Evolutionary conservation across 192 early-diverging fungal species (phyloP).

Genomic region (Mortierella hygrophila): DNA sequence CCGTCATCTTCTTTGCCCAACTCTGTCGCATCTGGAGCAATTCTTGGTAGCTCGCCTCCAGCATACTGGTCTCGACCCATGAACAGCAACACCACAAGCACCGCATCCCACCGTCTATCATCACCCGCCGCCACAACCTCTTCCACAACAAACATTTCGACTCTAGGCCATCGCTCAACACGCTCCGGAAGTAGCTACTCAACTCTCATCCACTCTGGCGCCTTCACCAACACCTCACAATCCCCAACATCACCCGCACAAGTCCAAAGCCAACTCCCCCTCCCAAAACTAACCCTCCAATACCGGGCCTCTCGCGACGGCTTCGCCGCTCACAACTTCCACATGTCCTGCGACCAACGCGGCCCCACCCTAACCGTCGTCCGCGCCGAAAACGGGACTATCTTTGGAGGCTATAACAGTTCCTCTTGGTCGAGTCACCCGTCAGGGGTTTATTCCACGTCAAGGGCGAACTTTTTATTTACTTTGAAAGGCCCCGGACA

Average conservation of each 20-base stretch:
- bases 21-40: neutral
- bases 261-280: neutral
- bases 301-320: conserved; percentile 47
- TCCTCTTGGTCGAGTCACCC: conserved; percentile 53
- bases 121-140: neutral
- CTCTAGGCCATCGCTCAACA: neutral
- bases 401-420: conserved; percentile 52
- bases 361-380: conserved; percentile 49
- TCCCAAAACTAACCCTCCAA: conserved; percentile 28
- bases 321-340: conserved; percentile 45
- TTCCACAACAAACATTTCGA: neutral
- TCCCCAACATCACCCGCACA: neutral
- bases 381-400: conserved; percentile 27
- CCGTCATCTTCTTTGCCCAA: neutral
- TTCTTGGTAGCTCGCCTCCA: neutral
- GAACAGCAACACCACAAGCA: neutral
- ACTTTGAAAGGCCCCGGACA: conserved; percentile 27
- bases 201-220: neutral
- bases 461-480: conserved; percentile 44
- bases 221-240: neutral
- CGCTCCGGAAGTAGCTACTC: neutral
- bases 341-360: conserved; percentile 48
- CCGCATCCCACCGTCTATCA: neutral
- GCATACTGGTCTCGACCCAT: neutral
- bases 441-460: conserved; percentile 45